A percentile compares a stretch with the other conserved stretches of the same genome.
These are phyloP conservation scores for Penicillium manginii DNA, from an alignment of 495 filamentous ascomycete species.

Conservation along the genomic window DNA sequence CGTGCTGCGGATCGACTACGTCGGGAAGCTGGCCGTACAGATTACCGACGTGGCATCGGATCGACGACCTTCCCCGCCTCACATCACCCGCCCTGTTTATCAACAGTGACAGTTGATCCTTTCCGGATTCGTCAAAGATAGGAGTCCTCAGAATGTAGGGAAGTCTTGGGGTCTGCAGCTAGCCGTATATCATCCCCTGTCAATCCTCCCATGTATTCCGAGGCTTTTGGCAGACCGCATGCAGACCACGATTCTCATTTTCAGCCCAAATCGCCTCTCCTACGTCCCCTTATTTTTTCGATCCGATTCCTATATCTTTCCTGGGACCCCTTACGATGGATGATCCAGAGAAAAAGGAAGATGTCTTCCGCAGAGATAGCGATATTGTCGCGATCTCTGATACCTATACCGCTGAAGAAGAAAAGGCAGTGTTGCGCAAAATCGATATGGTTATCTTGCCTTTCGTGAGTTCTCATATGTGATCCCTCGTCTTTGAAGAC, in stretches of 20 bases:
- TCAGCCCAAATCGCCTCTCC: background rate
- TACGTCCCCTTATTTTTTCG: background rate
- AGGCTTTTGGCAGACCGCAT: background rate
- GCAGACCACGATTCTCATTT: no score
- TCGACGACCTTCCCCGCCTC: slow-evolving; percentile 12
- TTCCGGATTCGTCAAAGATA: slow-evolving; percentile 18
- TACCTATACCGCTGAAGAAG: slow-evolving; percentile 41
- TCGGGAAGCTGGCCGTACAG: slow-evolving; percentile 18
- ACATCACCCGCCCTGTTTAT: slow-evolving; percentile 3
- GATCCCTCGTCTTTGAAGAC: background rate
- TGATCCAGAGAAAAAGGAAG: slow-evolving; percentile 8
- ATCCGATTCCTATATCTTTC: background rate
- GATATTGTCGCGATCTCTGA: slow-evolving; percentile 28
- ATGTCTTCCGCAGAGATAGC: slow-evolving; percentile 1
- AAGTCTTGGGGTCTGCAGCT: background rate
- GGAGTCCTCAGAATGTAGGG: background rate
- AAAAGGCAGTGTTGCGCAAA: slow-evolving; percentile 49
- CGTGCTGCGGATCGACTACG: background rate
- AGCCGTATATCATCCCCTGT: slow-evolving; percentile 1
- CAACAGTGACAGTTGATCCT: slow-evolving; percentile 9
- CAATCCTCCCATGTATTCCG: background rate
- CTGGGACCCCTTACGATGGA: slow-evolving; percentile 10
- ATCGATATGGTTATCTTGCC: slow-evolving; percentile 49
- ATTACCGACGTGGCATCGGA: slow-evolving; percentile 22
- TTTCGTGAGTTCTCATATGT: slow-evolving; percentile 32